Evolutionary conservation across 148 eudicot species (phyloP).

Genomic region (Dianthus caryophyllus): DNA sequence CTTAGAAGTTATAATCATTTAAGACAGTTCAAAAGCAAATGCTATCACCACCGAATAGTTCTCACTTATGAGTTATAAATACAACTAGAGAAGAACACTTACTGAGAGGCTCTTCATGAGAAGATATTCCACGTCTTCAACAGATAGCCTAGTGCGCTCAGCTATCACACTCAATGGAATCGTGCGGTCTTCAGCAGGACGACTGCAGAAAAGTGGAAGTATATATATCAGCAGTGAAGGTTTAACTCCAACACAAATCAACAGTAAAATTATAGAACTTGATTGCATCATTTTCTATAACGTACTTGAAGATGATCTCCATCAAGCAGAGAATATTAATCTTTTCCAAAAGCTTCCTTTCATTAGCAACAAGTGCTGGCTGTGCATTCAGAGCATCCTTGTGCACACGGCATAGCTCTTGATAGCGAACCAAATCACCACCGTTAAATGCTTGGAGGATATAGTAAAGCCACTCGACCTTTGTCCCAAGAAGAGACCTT

Average conservation of each 20-base stretch:
- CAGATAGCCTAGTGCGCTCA: conserved; percentile 66
- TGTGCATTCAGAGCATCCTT: conserved; percentile 75
- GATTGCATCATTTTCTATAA: not conserved
- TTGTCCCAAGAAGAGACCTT: conserved; percentile 80
- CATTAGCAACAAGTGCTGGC: conserved; percentile 89
- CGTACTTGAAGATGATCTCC: conserved; percentile 93
- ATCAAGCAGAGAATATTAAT: conserved; percentile 93
- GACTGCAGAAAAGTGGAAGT: conserved; percentile 44
- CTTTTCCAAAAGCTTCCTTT: conserved; percentile 82
- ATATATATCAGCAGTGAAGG: conserved; percentile 5
- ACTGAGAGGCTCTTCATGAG: conserved; percentile 99
- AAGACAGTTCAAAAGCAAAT: too few species aligned
- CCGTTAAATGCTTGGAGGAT: conserved; percentile 84
- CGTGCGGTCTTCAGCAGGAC: conserved; percentile 85
- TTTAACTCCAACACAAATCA: not conserved
- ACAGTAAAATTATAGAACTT: not conserved
- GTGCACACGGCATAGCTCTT: conserved; percentile 79
- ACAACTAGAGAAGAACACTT: conserved; percentile 20
- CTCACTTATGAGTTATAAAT: too few species aligned
- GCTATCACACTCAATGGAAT: conserved; percentile 79
- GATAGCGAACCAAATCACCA: conserved; percentile 85
- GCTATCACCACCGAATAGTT: not conserved
- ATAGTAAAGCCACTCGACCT: conserved; percentile 93
- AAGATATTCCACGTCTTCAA: conserved; percentile 91
- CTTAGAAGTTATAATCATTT: not conserved